A percentile compares a stretch with the other conserved stretches of the same genome.
These are phyloP conservation scores for Suillus lakei DNA, from an alignment of 768 basidiomycete genomes.

Conservation along the genomic window DNA sequence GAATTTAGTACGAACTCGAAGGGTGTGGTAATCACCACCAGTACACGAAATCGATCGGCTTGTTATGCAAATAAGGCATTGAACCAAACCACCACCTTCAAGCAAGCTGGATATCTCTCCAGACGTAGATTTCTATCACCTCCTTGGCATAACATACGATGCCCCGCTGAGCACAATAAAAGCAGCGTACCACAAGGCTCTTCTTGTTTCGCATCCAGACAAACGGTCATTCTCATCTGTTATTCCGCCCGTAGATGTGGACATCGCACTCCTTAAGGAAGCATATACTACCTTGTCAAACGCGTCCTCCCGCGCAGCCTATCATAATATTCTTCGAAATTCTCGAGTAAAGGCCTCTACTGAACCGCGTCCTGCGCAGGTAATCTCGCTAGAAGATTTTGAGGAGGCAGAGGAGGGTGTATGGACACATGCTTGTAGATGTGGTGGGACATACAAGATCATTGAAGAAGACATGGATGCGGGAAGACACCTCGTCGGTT, in stretches of 20 bases:
- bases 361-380: slow-evolving; percentile 72
- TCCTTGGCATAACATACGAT: slow-evolving; percentile 57
- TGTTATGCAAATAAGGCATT: neutral
- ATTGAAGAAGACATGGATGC: slow-evolving; percentile 62
- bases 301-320: slow-evolving; percentile 48
- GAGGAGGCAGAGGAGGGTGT: slow-evolving; percentile 39
- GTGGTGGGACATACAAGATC: slow-evolving; percentile 70
- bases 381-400: slow-evolving; percentile 82
- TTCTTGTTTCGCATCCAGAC: slow-evolving; percentile 71
- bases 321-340: slow-evolving; percentile 44
- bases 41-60: neutral
- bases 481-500: slow-evolving; percentile 74
- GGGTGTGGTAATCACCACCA: neutral
- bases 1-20: neutral
- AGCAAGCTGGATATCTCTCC: slow-evolving; percentile 20
- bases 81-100: neutral
- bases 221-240: slow-evolving; percentile 35
- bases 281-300: slow-evolving; percentile 69
- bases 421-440: slow-evolving; percentile 74
- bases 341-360: slow-evolving; percentile 15
- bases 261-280: slow-evolving; percentile 65
- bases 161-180: slow-evolving; percentile 65
- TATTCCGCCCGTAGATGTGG: slow-evolving; percentile 36
- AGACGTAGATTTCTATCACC: slow-evolving; percentile 58
- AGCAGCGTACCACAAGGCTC: slow-evolving; percentile 67